Conservation (phyloP, 805 yeast species). For the Wickerhamiella bombiphila region DNA sequence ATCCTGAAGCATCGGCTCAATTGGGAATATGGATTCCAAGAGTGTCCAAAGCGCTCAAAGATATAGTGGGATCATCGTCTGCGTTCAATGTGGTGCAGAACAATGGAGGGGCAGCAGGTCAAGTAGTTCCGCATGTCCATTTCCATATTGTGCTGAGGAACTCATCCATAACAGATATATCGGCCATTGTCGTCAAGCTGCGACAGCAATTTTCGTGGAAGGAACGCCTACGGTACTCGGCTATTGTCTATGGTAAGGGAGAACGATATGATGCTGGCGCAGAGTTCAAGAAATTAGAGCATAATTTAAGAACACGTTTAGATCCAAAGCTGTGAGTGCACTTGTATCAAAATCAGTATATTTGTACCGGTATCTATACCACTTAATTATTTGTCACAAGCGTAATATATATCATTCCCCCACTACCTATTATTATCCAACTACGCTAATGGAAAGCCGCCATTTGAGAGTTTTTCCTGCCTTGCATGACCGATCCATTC, state of each 20-base stretch:
- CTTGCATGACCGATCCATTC: no score
- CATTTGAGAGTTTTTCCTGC: no score
- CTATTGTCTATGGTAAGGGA: conserved; percentile 23
- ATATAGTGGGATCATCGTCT: conserved; percentile 12
- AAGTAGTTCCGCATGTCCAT: conserved; percentile 85
- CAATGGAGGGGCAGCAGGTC: conserved; percentile 84
- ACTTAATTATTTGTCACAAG: no score
- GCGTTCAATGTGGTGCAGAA: conserved; percentile 27
- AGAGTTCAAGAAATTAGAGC: no score
- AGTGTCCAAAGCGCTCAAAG: conserved; percentile 18
- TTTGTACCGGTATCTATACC: no score
- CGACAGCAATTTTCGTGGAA: conserved; percentile 2
- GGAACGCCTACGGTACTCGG: conserved; percentile 16
- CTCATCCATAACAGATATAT: neutral
- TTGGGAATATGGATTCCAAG: conserved; percentile 16
- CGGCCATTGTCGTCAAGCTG: conserved; percentile 5
- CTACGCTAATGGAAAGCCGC: no score
- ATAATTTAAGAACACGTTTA: no score
- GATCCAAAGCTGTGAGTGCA: no score
- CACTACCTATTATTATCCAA: no score
- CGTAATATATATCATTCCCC: no score
- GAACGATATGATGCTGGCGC: neutral
- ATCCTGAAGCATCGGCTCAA: conserved; percentile 12
- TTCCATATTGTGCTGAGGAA: conserved; percentile 72
- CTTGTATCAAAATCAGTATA: no score